Evolutionary conservation across 371 early-diverging fungal genomes (phyloP).

Genomic region (Capniomyces stellatus): DNA sequence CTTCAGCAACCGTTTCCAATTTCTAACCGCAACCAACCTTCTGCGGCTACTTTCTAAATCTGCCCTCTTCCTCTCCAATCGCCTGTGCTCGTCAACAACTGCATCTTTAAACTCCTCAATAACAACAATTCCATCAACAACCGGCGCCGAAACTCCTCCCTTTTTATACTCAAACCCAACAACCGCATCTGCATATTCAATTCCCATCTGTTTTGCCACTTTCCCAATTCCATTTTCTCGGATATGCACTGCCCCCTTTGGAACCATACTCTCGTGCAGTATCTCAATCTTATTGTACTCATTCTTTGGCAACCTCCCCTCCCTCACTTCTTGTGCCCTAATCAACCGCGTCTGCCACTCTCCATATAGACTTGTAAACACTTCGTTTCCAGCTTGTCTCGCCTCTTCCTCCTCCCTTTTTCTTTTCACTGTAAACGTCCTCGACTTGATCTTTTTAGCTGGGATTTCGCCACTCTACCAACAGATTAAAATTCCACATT

Average conservation of each 20-base stretch:
- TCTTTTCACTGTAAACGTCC: neutral
- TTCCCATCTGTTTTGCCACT: neutral
- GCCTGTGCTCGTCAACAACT: neutral
- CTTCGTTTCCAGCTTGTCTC: neutral
- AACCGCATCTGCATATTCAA: constrained; percentile 1
- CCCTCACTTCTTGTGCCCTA: neutral
- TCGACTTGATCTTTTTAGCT: neutral
- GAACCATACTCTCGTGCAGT: constrained; percentile 1
- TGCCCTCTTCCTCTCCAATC: neutral
- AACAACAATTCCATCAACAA: neutral
- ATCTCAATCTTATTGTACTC: constrained; percentile 1
- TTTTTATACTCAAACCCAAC: neutral
- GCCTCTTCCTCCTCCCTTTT: neutral
- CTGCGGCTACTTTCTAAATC: neutral
- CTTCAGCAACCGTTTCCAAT: neutral
- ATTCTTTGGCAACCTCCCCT: neutral
- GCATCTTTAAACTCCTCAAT: neutral
- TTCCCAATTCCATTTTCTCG: neutral
- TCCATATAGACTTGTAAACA: neutral
- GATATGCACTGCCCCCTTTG: neutral
- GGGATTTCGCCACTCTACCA: neutral
- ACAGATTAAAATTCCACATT: neutral
- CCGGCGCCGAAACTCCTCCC: neutral
- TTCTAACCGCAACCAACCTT: neutral
- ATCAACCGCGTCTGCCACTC: neutral